Conservation (phyloP, 805 yeast genomes). For the Komagataella kurtzmanii region DNA sequence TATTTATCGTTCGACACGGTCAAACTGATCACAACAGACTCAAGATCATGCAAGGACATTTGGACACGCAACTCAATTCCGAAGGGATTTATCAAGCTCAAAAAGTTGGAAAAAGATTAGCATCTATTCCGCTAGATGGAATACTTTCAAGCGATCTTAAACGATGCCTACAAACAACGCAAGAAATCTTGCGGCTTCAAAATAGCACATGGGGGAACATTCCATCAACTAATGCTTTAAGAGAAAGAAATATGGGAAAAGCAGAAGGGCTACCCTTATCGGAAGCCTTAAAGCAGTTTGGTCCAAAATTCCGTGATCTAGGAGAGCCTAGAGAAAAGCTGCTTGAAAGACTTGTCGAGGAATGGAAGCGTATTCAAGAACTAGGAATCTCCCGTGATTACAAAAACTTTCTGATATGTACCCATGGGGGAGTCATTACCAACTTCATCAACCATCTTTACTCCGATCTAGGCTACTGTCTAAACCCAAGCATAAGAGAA, state of each 20-base stretch:
- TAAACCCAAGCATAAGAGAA: conserved; percentile 23
- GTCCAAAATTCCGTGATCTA: conserved; percentile 41
- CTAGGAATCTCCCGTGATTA: conserved; percentile 19
- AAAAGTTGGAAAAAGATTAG: conserved; percentile 32
- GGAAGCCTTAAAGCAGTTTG: conserved; percentile 51
- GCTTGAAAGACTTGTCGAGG: conserved; percentile 30
- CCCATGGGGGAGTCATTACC: conserved; percentile 77
- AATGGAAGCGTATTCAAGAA: conserved; percentile 28
- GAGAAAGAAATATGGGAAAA: conserved; percentile 73
- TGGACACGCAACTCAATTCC: conserved; percentile 48
- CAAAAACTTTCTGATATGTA: conserved; percentile 45
- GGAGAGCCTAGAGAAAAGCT: conserved; percentile 48
- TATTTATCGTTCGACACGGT: conserved; percentile 71
- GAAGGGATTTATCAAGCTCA: conserved; percentile 51
- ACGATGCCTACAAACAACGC: conserved; percentile 50
- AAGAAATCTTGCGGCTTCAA: conserved; percentile 22
- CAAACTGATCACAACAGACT: conserved; percentile 63
- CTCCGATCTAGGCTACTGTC: conserved; percentile 20
- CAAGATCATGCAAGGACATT: conserved; percentile 71
- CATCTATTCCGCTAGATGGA: conserved; percentile 26
- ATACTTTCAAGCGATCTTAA: conserved; percentile 37
- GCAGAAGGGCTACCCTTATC: conserved; percentile 61
- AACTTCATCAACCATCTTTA: conserved; percentile 40
- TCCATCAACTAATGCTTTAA: conserved; percentile 25
- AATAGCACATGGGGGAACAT: conserved; percentile 9